These are phyloP conservation scores for Ophiostoma himal-ulmi DNA, from an alignment of 2,329 filamentous ascomycete genomes.

Conservation along the genomic window DNA sequence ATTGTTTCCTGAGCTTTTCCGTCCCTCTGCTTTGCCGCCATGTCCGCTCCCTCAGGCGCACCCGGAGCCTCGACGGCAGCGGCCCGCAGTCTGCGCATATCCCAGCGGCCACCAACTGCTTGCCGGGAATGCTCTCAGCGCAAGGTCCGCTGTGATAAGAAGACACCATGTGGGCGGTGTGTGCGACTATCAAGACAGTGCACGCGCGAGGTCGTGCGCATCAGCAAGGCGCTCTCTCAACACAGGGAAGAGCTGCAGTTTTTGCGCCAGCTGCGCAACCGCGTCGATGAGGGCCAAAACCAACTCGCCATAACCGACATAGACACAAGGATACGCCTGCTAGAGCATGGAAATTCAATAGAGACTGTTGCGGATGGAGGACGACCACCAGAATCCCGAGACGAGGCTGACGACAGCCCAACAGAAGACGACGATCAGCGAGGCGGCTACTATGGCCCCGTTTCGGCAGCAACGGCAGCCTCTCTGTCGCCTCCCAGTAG, in stretches of 20 bases:
- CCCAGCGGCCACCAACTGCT: conserved; percentile 24
- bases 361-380: not conserved
- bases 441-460: not conserved
- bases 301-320: conserved; percentile 19
- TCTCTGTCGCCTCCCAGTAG: not conserved
- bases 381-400: not conserved
- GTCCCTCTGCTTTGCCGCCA: not conserved
- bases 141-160: conserved; percentile 21
- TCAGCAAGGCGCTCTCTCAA: conserved; percentile 23
- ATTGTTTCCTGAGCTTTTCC: not conserved
- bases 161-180: conserved; percentile 23
- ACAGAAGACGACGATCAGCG: not conserved
- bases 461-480: not conserved
- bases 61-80: not conserved
- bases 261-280: conserved; percentile 16
- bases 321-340: conserved; percentile 19
- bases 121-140: conserved; percentile 23
- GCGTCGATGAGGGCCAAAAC: not conserved
- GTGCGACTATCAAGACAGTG: conserved; percentile 20
- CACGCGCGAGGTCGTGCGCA: conserved; percentile 24
- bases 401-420: not conserved
- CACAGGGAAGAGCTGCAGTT: conserved; percentile 21
- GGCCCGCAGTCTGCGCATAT: conserved; percentile 19
- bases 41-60: not conserved
- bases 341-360: conserved; percentile 21